Evolutionary conservation across 2,329 filamentous ascomycete genomes (phyloP), one percentile per base, ranked within the genome.

Genomic region (Xylariaceae sp.): DNA sequence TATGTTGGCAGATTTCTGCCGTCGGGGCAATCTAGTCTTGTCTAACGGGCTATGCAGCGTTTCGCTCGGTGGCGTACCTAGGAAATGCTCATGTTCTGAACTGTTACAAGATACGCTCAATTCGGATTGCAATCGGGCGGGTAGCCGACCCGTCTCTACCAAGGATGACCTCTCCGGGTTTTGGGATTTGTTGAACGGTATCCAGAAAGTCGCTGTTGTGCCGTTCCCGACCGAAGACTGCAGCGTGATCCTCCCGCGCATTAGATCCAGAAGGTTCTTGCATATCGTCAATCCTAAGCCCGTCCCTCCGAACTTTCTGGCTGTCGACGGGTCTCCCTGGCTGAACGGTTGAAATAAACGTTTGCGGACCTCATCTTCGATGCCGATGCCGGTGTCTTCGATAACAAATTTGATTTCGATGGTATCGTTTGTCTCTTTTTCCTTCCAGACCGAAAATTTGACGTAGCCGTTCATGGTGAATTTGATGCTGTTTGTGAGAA

Each of bases 241-340:
- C 0, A 93, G 75, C 0, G 78, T 80, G 59, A 95, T 93, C n/a
- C 81, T 75, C 6, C 90, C 90, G 56, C 84, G 84, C 90, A 95
- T 93, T 21, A 93, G 74, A 56, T 92, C 88, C 2, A 93, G 80
- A 5, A 92, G 77, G 59, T 91, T 91, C 71, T 93, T 93, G 74
- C 86, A 90, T 63, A 93, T 93, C 1, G 89, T 91, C 59, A 93
- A 73, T 0, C 90, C 90, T 0, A 93, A 75, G 1, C 89, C 90
- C 1, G 89, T 93, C 1, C 90, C 90, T 40, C 89, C 89, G 70
- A 91, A 93, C n/a, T 86, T 81, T 50, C 89, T 79, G 18, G 89
- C 89, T 0, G 90, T 93, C 2, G 89, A 92, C 1, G 89, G 85
- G 67, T 93, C 90, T 3, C 89, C 90, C 71, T 95, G 90, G 58